Base-by-base conservation (phyloP, 2,329 filamentous ascomycete genomes). In the Colletotrichum tabaci region DNA sequence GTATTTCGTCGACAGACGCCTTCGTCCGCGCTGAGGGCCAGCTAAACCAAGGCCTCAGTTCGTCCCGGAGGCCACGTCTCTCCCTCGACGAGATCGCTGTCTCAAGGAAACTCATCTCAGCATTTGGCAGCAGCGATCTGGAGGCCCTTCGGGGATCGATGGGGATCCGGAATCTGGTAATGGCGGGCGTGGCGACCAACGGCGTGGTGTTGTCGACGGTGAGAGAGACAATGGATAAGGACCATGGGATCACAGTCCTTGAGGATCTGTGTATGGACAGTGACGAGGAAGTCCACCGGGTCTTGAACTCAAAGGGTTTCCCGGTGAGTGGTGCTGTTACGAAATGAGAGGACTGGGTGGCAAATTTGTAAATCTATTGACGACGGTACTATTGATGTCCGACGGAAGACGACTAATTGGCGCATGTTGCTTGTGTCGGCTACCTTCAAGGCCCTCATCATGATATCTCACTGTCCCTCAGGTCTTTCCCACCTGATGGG, bases 121-220 rank as follows among this genome's bases (percentile, higher is more conserved):
- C 53, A 1, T 60, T 60, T 23, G 50, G 21, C 21, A 58, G 46
- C n/a, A 65, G 52, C 30, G 62, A 66, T 12, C 35, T 58, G 42
- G 62, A 66, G 62, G 62, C 50, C 18, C 35, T 65, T 35, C 16
- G 49, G 52, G 35, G 52, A 52, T 40, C 50, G 15, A 47, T 58
- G 62, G 62, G 62, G 2, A 30, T 65, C 4, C 52, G 21, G 44
- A 57, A 58, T 9, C n/a, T 66, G 2, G 63, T 50, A 3, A 15
- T 60, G 21, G 62, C 63, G 12, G 63, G 63, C 12, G 44, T 60
- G 5, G 55, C 63, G 10, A 61, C 55, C 0, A 46, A 47, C 21
- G 46, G 55, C 18, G 64, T 67, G 12, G 56, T 61, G 3, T n/a
- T 67, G 23, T 67, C 49, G 49, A 67, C 47, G 9, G 57, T 49